phyloP scores from a whole-genome alignment of 1,139 yeast genomes.

The Magnusiomyces suaveolens region DNA sequence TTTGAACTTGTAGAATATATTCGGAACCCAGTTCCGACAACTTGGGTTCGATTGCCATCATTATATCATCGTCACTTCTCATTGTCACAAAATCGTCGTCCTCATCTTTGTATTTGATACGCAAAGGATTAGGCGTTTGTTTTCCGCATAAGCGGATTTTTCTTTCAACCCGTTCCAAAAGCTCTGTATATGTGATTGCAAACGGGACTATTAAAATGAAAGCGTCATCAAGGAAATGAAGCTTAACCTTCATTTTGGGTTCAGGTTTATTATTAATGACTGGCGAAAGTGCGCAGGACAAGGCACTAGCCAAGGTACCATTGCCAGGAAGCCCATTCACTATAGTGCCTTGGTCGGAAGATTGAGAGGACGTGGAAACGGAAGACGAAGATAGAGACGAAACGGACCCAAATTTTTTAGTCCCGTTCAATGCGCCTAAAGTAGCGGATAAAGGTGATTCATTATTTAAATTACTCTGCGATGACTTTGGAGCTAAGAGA shows the following conservation, averaged over 20 bases:
- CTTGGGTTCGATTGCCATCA: conserved; percentile 33
- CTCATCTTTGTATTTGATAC: conserved; percentile 81
- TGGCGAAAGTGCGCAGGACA: neutral
- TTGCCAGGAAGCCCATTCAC: neutral
- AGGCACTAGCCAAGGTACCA: neutral
- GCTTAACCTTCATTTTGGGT: conserved; percentile 37
- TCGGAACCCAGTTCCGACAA: neutral
- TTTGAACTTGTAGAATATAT: neutral
- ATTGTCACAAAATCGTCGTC: conserved; percentile 90
- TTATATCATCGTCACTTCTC: conserved; percentile 68
- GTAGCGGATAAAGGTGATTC: neutral
- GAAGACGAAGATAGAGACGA: neutral
- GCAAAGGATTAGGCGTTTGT: conserved; percentile 34
- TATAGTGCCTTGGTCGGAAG: neutral
- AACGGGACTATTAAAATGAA: conserved; percentile 42
- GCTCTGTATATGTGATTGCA: conserved; percentile 39
- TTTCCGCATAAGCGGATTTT: conserved; percentile 39
- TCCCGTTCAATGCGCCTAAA: neutral
- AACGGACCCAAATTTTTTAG: neutral
- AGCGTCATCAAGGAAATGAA: conserved; percentile 40
- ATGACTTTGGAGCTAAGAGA: neutral
- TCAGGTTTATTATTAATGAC: neutral
- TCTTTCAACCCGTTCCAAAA: conserved; percentile 37
- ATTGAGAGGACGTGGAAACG: neutral
- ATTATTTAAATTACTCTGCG: neutral